Base-by-base conservation (phyloP, 2,329 filamentous ascomycete species). In the Coniochaeta sp. region DNA sequence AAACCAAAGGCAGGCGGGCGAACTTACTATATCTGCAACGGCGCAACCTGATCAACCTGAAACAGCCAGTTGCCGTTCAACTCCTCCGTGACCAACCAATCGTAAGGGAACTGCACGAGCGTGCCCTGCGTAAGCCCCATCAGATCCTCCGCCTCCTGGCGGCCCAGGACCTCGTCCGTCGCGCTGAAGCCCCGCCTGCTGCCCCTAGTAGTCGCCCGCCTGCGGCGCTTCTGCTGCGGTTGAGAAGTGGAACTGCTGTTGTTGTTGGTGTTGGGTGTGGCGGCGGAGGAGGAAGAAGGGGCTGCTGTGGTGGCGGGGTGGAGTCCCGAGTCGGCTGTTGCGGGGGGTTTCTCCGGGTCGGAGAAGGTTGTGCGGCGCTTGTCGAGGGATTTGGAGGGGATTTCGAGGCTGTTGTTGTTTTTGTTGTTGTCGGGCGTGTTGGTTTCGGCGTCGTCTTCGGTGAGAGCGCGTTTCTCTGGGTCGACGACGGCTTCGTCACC, bases 11-110 rank as follows among this genome's bases (percentile, higher is more conserved):
- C 3, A 28, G 30, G 24, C 4, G 6, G 26, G n/a, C n/a, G 30
- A 13, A 79, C 87, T 85, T 77, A 90, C 88, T 99, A 99, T 63
- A 99, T 97, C 72, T 96, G 91, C 70, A 99, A 76, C 52, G 94
- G 94, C 61, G 94, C 95, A 65, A 99, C 86, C 68, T 95, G 87
- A 68, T 99, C 94, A 52, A 97, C 89, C 64, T 92, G 90, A 71
- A 96, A 97, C 56, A 96, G 80, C 94, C 94, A 99, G 65, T 96
- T 95, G 52, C 91, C 89, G 58, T 90, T 91, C 63, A 85, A 83
- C 73, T 97, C 94, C 71, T 97, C 94, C 52, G 86, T 87, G 60
- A 87, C 81, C 51, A 96, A 81, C 91, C 95, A 99, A 63, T 99
- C 90, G 68, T 97, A 96, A 6, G 94, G 94, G 75, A 95, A 99